Percentiles rank a stretch among this genome's conserved stretches.
Conservation (phyloP, 2,329 filamentous ascomycete species). For the Endocalyx cinctus region DNA sequence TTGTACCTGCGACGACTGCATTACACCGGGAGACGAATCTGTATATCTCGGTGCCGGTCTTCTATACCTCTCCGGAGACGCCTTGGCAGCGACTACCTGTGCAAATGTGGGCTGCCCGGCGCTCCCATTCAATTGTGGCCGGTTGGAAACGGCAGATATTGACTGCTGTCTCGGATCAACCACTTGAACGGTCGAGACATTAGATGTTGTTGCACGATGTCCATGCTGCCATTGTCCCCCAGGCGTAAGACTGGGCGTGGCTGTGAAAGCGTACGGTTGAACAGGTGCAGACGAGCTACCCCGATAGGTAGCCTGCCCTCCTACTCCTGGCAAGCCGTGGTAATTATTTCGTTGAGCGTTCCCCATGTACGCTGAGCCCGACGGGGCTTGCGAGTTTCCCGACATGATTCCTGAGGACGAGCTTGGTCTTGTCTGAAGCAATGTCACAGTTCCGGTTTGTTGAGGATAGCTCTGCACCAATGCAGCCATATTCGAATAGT, state of each 20-base stretch:
- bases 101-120: conserved; percentile 46
- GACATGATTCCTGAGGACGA: conserved; percentile 59
- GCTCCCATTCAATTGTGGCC: conserved; percentile 38
- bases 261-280: conserved; percentile 73
- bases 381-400: conserved; percentile 41
- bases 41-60: conserved; percentile 55
- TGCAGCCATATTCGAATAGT: conserved; percentile 62
- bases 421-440: conserved; percentile 69
- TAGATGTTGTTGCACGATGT: conserved; percentile 45
- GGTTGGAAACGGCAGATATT: conserved; percentile 32
- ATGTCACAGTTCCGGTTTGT: conserved; percentile 67
- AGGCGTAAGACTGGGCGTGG: conserved; percentile 61
- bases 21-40: conserved; percentile 36
- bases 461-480: conserved; percentile 78
- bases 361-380: conserved; percentile 46
- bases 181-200: conserved; percentile 36
- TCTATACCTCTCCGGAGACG: conserved; percentile 79
- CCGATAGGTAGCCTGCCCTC: conserved; percentile 46
- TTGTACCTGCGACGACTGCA: conserved; percentile 25
- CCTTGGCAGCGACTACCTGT: conserved; percentile 57
- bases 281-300: conserved; percentile 53
- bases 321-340: conserved; percentile 44
- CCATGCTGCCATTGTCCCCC: conserved; percentile 47
- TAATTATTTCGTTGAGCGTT: conserved; percentile 45
- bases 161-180: conserved; percentile 36